Evolutionary conservation across 192 early-diverging fungal species (phyloP).

Genomic region (Podila clonocystis): DNA sequence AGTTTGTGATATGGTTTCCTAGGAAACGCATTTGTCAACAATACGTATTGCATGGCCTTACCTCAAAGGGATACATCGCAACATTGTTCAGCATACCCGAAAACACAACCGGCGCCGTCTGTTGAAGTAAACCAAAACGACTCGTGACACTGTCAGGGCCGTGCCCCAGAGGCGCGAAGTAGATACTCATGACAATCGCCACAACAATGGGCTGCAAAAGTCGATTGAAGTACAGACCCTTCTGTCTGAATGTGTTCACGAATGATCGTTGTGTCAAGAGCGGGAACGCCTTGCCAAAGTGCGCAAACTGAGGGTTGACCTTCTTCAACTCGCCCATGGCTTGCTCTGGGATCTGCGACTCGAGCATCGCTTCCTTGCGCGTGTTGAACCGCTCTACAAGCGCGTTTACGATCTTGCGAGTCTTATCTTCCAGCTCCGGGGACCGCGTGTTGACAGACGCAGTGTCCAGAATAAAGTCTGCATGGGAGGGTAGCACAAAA

Average conservation of each 20-base stretch:
- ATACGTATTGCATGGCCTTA: not conserved
- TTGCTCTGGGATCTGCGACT: slow-evolving; percentile 8
- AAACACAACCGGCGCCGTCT: slow-evolving; percentile 39
- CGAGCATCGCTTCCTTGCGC: slow-evolving; percentile 29
- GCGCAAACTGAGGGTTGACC: slow-evolving; percentile 37
- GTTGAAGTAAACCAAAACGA: slow-evolving; percentile 41
- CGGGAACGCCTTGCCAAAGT: slow-evolving; percentile 36
- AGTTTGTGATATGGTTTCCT: not conserved
- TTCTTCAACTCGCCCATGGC: slow-evolving; percentile 21
- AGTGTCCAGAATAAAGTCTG: slow-evolving; percentile 48
- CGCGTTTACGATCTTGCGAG: slow-evolving; percentile 19
- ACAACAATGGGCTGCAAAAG: slow-evolving; percentile 25
- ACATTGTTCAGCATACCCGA: slow-evolving; percentile 51
- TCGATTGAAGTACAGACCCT: slow-evolving; percentile 42
- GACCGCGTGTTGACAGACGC: slow-evolving; percentile 40
- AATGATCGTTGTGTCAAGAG: slow-evolving; percentile 35
- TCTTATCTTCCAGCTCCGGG: slow-evolving; percentile 18
- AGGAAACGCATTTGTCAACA: not conserved
- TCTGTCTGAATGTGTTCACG: slow-evolving; percentile 48
- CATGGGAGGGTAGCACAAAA: not conserved
- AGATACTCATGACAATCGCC: slow-evolving; percentile 33
- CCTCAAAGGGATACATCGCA: slow-evolving; percentile 49
- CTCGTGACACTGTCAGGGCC: slow-evolving; percentile 25
- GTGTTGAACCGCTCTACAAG: slow-evolving; percentile 27
- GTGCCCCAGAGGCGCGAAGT: slow-evolving; percentile 30